Evolutionary conservation across 768 basidiomycete species (phyloP).

Genomic region (Tephrocybe rancida): DNA sequence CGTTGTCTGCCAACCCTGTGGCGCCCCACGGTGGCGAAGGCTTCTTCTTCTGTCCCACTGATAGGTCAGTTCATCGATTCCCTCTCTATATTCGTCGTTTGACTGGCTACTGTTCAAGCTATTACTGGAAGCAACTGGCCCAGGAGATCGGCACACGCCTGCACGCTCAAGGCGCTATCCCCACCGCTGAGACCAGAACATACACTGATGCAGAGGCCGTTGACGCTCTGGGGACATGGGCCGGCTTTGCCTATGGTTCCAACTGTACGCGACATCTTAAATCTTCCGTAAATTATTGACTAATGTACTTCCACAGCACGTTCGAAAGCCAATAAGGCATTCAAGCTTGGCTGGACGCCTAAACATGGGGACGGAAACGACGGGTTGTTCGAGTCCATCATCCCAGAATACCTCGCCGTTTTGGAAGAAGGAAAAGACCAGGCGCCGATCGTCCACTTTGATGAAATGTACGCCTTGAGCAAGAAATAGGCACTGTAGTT

Average conservation of each 20-base stretch:
- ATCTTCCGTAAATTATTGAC: neutral
- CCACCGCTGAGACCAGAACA: constrained; percentile 11
- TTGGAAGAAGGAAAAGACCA: constrained; percentile 17
- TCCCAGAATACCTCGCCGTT: constrained; percentile 14
- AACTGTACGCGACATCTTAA: constrained; percentile 9
- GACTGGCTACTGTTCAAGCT: constrained; percentile 1
- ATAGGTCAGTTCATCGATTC: constrained; percentile 6
- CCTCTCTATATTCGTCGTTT: neutral
- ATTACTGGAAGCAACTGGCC: constrained; percentile 15
- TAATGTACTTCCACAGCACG: constrained; percentile 6
- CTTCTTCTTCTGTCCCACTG: constrained; percentile 18
- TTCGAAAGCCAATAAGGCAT: constrained; percentile 14
- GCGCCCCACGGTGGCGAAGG: constrained; percentile 16
- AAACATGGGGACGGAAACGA: constrained; percentile 14
- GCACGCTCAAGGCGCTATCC: constrained; percentile 10
- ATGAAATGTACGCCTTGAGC: constrained; percentile 20
- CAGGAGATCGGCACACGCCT: constrained; percentile 17
- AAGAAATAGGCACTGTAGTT: constrained; percentile 1
- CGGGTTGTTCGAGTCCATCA: constrained; percentile 17
- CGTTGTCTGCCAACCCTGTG: constrained; percentile 5
- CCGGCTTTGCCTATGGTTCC: constrained; percentile 16
- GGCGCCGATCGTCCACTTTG: constrained; percentile 18
- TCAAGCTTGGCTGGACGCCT: constrained; percentile 18
- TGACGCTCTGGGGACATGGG: constrained; percentile 15
- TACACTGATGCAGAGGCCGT: constrained; percentile 10